Conservation (phyloP, 441 rosid species). For the Arabidopsis hybrid region DNA sequence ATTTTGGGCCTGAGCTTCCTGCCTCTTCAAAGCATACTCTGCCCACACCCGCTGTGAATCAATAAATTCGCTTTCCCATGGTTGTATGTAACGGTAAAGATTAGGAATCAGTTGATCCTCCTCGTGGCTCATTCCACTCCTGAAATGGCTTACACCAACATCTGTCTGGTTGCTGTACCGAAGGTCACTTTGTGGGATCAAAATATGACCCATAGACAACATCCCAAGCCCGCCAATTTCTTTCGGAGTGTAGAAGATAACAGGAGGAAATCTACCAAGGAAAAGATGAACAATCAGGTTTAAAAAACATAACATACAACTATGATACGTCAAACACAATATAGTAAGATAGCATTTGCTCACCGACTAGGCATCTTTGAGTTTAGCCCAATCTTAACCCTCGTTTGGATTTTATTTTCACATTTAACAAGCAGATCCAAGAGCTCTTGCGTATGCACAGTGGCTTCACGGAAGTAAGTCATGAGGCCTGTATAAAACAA, state of each 20-base stretch:
- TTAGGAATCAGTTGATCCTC: slow-evolving; percentile 99
- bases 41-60: slow-evolving; percentile 99
- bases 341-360: background rate
- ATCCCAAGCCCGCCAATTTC: slow-evolving; percentile 99
- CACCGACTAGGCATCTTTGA: slow-evolving; percentile 94
- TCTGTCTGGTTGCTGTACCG: slow-evolving; percentile 99
- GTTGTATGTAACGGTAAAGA: slow-evolving; percentile 98
- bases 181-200: slow-evolving; percentile 99
- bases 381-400: slow-evolving; percentile 96
- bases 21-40: slow-evolving; percentile 97
- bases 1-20: slow-evolving; percentile 99
- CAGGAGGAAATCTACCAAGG: slow-evolving; percentile 81
- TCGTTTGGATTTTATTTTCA: slow-evolving; percentile 97
- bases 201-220: slow-evolving; percentile 99
- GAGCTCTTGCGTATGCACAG: slow-evolving; percentile 99
- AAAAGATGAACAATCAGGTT: slow-evolving; percentile 5
- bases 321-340: background rate
- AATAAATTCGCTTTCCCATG: slow-evolving; percentile 99
- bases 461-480: slow-evolving; percentile 99
- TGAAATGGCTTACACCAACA: slow-evolving; percentile 98
- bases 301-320: slow-evolving; percentile 8
- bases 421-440: slow-evolving; percentile 95
- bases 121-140: slow-evolving; percentile 99
- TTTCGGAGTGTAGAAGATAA: slow-evolving; percentile 96
- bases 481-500: slow-evolving; percentile 66